Evolutionary conservation across 192 early-diverging fungal genomes (phyloP).

Genomic region (Backusella liffmaniae): DNA sequence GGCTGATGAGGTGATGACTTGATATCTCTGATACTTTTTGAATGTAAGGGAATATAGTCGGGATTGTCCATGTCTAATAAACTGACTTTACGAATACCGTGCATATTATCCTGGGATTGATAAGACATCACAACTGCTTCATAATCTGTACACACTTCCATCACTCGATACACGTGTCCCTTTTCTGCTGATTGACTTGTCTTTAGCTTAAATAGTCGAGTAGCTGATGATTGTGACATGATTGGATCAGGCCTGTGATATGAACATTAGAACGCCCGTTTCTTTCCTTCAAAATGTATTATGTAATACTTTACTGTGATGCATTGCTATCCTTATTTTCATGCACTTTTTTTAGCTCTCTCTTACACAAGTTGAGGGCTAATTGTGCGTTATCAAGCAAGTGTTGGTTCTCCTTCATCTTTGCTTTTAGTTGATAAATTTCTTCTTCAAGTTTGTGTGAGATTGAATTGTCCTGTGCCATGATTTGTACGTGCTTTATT

Average conservation of each 20-base stretch:
- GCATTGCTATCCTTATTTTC: neutral
- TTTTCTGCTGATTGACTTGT: neutral
- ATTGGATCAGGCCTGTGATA: neutral
- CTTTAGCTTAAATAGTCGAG: neutral
- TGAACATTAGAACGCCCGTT: neutral
- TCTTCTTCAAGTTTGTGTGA: neutral
- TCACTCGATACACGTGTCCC: conserved; percentile 1
- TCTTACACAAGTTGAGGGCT: neutral
- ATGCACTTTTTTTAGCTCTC: conserved; percentile 1
- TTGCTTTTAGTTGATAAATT: neutral
- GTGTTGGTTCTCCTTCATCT: neutral
- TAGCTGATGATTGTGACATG: neutral
- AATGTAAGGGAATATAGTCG: conserved; percentile 20
- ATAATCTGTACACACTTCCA: neutral
- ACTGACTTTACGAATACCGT: conserved; percentile 21
- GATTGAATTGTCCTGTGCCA: conserved; percentile 9
- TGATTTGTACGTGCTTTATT: neutral
- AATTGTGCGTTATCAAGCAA: conserved; percentile 7
- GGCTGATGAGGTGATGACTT: neutral
- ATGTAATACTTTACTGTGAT: neutral
- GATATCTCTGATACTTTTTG: conserved; percentile 18
- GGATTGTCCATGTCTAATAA: neutral
- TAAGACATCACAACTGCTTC: neutral
- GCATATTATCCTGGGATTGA: neutral
- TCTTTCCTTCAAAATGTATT: neutral